phyloP scores from a whole-genome alignment of 2,329 filamentous ascomycete species.

The Trichoderma hamatum region DNA sequence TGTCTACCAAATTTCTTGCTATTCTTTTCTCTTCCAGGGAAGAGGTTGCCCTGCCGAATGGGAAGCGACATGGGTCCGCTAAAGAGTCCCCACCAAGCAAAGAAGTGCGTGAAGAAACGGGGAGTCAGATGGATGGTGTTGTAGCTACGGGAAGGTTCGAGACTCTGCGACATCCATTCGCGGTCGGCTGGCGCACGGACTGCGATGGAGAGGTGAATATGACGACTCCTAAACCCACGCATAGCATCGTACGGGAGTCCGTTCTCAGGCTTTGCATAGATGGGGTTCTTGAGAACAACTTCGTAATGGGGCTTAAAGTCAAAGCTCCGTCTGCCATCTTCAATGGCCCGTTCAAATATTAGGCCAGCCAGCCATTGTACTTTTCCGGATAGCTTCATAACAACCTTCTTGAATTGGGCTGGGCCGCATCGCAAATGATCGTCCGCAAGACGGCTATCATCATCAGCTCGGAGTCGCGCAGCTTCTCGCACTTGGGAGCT shows the following conservation, averaged over 20 bases:
- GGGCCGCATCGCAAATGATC: conserved; percentile 72
- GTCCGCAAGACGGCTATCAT: conserved; percentile 62
- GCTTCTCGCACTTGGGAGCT: conserved; percentile 80
- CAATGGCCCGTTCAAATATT: conserved; percentile 85
- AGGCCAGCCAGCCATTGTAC: conserved; percentile 91
- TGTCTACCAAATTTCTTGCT: conserved; percentile 99
- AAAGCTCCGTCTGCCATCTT: conserved; percentile 74
- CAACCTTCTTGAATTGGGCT: conserved; percentile 96
- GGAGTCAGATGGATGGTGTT: conserved; percentile 95
- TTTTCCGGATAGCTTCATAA: conserved; percentile 97
- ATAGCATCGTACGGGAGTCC: conserved; percentile 81
- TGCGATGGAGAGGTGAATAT: conserved; percentile 94
- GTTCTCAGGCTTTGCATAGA: conserved; percentile 65
- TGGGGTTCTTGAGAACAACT: conserved; percentile 80
- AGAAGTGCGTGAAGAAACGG: conserved; percentile 98
- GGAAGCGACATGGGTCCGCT: conserved; percentile 93
- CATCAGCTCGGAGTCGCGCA: conserved; percentile 52
- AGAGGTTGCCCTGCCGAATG: conserved; percentile 87
- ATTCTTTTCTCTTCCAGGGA: conserved; percentile 90
- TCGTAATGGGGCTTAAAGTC: conserved; percentile 92
- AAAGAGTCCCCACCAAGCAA: conserved; percentile 96
- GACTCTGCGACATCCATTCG: conserved; percentile 78
- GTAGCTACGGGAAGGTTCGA: conserved; percentile 83
- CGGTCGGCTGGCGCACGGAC: conserved; percentile 84
- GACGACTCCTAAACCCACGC: conserved; percentile 90